Conservation (phyloP, 768 basidiomycete genomes). For the Punctularia strigosozonata region DNA sequence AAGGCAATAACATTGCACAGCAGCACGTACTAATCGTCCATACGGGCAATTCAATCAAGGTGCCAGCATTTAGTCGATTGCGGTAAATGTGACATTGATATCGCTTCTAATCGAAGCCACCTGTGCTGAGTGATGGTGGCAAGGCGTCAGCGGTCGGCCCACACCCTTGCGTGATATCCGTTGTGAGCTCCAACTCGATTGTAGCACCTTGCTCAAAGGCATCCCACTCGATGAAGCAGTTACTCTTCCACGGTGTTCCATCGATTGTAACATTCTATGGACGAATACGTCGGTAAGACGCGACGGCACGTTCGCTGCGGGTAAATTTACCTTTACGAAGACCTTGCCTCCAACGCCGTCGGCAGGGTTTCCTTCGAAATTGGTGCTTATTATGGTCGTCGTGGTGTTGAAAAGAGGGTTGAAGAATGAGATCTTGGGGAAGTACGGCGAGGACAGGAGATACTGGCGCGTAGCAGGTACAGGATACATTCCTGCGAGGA, state of each 20-base stretch:
- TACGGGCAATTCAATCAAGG: no score
- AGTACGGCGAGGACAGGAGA: conserved; percentile 51
- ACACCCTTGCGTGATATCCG: conserved; percentile 40
- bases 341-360: conserved; percentile 41
- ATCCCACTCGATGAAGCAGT: conserved; percentile 56
- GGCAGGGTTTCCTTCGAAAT: conserved; percentile 40
- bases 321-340: conserved; percentile 37
- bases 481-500: conserved; percentile 49
- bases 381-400: conserved; percentile 38
- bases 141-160: conserved; percentile 33
- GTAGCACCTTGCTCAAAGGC: conserved; percentile 41
- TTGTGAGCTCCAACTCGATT: conserved; percentile 43
- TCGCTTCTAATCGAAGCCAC: conserved; percentile 25
- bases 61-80: no score
- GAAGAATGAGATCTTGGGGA: conserved; percentile 46
- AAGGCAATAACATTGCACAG: no score
- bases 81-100: no score
- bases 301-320: background rate
- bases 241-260: conserved; percentile 46
- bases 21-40: no score
- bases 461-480: conserved; percentile 49
- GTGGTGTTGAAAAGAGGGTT: conserved; percentile 48
- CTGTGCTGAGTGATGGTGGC: conserved; percentile 56
- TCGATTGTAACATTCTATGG: conserved; percentile 43
- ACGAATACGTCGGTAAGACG: background rate